Evolutionary conservation across 352 stramenopile species (phyloP), one percentile per base, ranked within the genome.

Genomic region (Phytophthora sp.): DNA sequence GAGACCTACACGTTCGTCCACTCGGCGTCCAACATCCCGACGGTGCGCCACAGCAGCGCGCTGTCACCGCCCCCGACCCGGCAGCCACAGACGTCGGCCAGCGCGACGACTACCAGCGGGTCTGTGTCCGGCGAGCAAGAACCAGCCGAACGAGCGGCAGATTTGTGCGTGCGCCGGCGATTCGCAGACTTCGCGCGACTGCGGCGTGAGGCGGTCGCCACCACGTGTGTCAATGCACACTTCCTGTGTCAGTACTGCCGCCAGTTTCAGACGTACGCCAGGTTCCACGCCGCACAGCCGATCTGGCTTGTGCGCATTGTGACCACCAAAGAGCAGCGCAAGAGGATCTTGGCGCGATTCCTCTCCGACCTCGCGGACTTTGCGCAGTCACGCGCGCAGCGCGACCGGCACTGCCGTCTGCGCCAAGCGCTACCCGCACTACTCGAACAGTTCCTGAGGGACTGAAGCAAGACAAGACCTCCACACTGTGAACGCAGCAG

Each of bases 171-270:
- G 13, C 53, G 51, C 12, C 62, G 57, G 23, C 62, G 66, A 20
- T 79, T 73, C 56, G 50, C 54, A 15, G 62, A 74, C 24, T 79
- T 79, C 31, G 38, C 54, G 17, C 43, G 18, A 13, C 66, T 79
- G 12, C 61, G 70, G 2, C 48, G 69, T 15, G 58, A 82, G 6
- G 62, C 73, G 15, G 18, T 69, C 11, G 35, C 32, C 18, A 65
- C 34, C 55, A 55, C 52, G 50, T 82, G 62, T 60, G 41, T 70
- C 24, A 77, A 87, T 56, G 68, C 63, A 23, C 66, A 77, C 55
- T 83, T 77, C 63, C 17, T 76, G 50, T 88, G 79, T 26, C 64
- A 57, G 11, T 84, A 80, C 57, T 88, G 79, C 61, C 62, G 68
- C 37, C 62, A 71, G 31, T 78, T 86, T 44, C 62, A 77, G 55